Percentiles rank a stretch among this genome's conserved stretches.
phyloP scores from a whole-genome alignment of 257 asterid species.

The Jacaranda copaia region DNA sequence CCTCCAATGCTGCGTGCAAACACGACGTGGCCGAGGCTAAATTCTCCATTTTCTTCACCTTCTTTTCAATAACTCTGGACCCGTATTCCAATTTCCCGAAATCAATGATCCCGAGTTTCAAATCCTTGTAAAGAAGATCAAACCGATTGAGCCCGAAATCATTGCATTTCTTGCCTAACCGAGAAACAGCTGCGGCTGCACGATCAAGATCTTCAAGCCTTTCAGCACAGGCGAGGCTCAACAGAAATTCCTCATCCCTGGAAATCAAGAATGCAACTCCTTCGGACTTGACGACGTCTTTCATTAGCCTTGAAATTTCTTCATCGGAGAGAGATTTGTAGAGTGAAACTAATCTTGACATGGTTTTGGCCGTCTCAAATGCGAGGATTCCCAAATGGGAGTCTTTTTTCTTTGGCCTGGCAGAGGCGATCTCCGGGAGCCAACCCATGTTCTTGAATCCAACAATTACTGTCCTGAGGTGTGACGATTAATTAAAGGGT shows the following conservation, averaged over 20 bases:
- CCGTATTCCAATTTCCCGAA: conserved; percentile 59
- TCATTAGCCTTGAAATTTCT: conserved; percentile 49
- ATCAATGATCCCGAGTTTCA: conserved; percentile 58
- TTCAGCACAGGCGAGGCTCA: conserved; percentile 78
- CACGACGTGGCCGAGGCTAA: conserved; percentile 53
- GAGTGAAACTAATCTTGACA: conserved; percentile 68
- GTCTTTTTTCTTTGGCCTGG: conserved; percentile 36
- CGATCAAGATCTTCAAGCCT: conserved; percentile 81
- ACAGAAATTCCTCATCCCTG: conserved; percentile 52
- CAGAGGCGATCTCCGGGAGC: conserved; percentile 46
- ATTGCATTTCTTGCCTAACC: conserved; percentile 67
- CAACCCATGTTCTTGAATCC: conserved; percentile 51
- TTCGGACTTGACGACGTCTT: conserved; percentile 48
- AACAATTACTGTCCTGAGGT: conserved; percentile 41
- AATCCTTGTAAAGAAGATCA: conserved; percentile 57
- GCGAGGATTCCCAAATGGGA: conserved; percentile 63
- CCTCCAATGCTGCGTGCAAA: conserved; percentile 60
- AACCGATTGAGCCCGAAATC: conserved; percentile 63
- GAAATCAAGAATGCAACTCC: conserved; percentile 77
- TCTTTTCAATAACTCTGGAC: conserved; percentile 51
- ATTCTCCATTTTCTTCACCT: conserved; percentile 64
- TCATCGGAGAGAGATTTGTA: conserved; percentile 66
- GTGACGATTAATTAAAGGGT: neutral
- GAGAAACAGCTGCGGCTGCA: conserved; percentile 57
- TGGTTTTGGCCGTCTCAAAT: conserved; percentile 76